These are phyloP conservation scores for Rhododendron simsii DNA, from an alignment of 148 eudicot genomes.

Conservation along the genomic window DNA sequence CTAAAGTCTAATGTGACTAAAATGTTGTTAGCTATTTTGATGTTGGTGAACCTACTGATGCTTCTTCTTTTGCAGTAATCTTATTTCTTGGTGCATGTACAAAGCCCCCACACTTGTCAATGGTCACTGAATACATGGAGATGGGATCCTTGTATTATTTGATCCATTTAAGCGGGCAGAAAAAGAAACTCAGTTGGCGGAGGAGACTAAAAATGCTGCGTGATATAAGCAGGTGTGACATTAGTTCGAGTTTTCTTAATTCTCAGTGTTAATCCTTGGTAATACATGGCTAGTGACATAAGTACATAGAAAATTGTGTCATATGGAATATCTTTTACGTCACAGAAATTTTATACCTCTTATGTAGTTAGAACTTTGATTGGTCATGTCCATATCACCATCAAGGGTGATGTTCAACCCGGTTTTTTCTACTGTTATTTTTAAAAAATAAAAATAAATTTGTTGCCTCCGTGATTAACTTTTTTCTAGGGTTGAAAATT, in stretches of 20 bases:
- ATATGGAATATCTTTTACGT: background rate
- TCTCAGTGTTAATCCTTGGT: background rate
- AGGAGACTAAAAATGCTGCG: slow-evolving; percentile 91
- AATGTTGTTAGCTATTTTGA: background rate
- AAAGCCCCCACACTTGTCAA: slow-evolving; percentile 84
- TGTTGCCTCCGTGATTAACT: background rate
- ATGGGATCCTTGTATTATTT: slow-evolving; percentile 93
- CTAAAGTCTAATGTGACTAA: background rate
- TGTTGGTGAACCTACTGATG: slow-evolving; percentile 5
- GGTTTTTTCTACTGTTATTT: background rate
- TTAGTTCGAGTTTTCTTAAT: background rate
- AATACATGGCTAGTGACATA: background rate
- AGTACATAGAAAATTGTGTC: background rate
- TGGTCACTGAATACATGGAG: slow-evolving; percentile 99
- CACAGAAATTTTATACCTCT: background rate
- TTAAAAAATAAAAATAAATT: too few relatives aligned
- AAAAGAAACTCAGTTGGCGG: slow-evolving; percentile 95
- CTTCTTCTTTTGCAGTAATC: slow-evolving; percentile 59
- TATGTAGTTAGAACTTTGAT: background rate
- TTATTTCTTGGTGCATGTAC: slow-evolving; percentile 98
- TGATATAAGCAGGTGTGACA: slow-evolving; percentile 88
- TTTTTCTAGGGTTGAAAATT: background rate
- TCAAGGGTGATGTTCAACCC: background rate
- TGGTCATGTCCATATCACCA: background rate
- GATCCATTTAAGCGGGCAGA: slow-evolving; percentile 94